These are phyloP conservation scores for Fusarium newnesense DNA, from an alignment of 2,329 filamentous ascomycete genomes.

Conservation along the genomic window DNA sequence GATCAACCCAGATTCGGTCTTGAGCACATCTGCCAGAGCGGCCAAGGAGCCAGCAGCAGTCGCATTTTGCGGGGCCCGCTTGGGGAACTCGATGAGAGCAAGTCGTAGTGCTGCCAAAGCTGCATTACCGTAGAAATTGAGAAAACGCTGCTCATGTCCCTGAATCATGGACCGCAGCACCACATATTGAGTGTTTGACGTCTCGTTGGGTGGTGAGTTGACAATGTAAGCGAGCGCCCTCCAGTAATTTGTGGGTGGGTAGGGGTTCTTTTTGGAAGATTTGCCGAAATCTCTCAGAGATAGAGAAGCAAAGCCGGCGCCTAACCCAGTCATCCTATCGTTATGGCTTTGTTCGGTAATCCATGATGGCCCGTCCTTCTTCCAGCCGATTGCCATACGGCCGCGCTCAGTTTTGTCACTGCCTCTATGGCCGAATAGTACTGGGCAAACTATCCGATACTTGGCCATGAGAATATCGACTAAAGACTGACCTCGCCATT, in stretches of 20 bases:
- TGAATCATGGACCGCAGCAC: slow-evolving; percentile 78
- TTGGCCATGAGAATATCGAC: slow-evolving; percentile 90
- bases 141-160: slow-evolving; percentile 77
- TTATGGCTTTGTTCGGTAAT: slow-evolving; percentile 77
- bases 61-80: slow-evolving; percentile 58
- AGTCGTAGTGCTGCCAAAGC: slow-evolving; percentile 76
- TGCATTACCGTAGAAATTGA: slow-evolving; percentile 82
- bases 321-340: slow-evolving; percentile 85
- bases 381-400: slow-evolving; percentile 78
- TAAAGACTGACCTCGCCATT: slow-evolving; percentile 73
- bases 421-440: slow-evolving; percentile 85
- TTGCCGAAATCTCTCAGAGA: slow-evolving; percentile 84
- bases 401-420: slow-evolving; percentile 78
- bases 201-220: slow-evolving; percentile 74
- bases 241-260: slow-evolving; percentile 87
- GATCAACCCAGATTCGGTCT: slow-evolving; percentile 60
- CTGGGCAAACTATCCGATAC: slow-evolving; percentile 81
- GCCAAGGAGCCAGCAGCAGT: slow-evolving; percentile 62
- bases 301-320: slow-evolving; percentile 84
- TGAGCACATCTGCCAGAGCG: slow-evolving; percentile 65
- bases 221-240: slow-evolving; percentile 77
- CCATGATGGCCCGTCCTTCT: slow-evolving; percentile 68
- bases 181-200: slow-evolving; percentile 78
- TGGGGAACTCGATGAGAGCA: slow-evolving; percentile 80
- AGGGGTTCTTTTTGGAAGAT: slow-evolving; percentile 75